phyloP scores from a whole-genome alignment of 140 eudicot species.

The Oenanthe javanica region DNA sequence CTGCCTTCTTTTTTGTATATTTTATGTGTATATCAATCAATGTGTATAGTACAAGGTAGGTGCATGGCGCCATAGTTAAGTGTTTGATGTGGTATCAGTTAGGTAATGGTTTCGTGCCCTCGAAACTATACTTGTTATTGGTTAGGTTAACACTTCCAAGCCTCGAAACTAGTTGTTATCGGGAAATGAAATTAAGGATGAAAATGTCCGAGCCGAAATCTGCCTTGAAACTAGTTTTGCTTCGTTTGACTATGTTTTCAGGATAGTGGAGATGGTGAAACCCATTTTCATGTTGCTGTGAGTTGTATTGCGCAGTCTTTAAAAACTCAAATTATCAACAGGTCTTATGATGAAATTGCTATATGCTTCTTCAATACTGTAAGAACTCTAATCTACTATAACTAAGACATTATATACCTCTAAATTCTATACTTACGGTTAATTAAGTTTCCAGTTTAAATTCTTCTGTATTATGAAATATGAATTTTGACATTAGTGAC shows the following conservation, averaged over 20 bases:
- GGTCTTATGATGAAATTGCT: conserved; percentile 88
- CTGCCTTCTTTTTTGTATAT: background rate
- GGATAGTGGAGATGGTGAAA: conserved; percentile 51
- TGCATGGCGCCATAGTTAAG: too few relatives aligned
- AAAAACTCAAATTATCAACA: conserved; percentile 80
- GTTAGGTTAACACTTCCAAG: too few relatives aligned
- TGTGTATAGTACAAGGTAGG: too few relatives aligned
- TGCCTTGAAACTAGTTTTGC: background rate
- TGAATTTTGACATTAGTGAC: too few relatives aligned
- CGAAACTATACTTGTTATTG: too few relatives aligned
- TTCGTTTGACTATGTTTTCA: conserved; percentile 2
- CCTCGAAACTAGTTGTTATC: too few relatives aligned
- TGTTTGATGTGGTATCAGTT: too few relatives aligned
- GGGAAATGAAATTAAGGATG: too few relatives aligned
- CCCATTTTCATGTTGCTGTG: conserved; percentile 75
- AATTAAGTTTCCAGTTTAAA: too few relatives aligned
- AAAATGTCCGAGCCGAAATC: too few relatives aligned
- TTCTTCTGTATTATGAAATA: background rate
- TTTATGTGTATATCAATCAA: too few relatives aligned
- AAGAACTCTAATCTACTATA: conserved; percentile 21
- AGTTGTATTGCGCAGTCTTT: conserved; percentile 61
- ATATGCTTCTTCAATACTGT: conserved; percentile 97
- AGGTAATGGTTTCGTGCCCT: too few relatives aligned
- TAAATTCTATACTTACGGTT: background rate
- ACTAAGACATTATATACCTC: conserved; percentile 8